phyloP scores from a whole-genome alignment of 768 basidiomycete species.

The Mycena vitilis region DNA sequence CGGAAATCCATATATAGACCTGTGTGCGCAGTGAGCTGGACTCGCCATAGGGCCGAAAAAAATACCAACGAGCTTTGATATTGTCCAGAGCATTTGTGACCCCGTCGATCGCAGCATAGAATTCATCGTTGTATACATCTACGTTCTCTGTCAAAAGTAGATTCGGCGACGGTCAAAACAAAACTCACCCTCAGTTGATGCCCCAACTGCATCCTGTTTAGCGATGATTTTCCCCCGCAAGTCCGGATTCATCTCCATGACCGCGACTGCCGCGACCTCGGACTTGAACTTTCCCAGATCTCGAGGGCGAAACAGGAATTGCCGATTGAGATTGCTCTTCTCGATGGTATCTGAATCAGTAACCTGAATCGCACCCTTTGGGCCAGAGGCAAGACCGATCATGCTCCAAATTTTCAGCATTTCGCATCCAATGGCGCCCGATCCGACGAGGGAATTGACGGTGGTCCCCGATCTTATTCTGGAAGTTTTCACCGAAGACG shows the following conservation, averaged over 20 bases:
- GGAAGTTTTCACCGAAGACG: constrained; percentile 94
- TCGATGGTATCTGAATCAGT: constrained; percentile 99
- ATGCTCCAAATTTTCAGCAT: constrained; percentile 99
- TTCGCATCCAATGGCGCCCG: constrained; percentile 99
- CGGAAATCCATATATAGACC: constrained; percentile 98
- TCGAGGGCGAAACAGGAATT: constrained; percentile 97
- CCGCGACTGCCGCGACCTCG: constrained; percentile 93
- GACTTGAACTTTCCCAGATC: constrained; percentile 98
- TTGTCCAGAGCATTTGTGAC: constrained; percentile 99
- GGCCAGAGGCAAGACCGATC: constrained; percentile 92
- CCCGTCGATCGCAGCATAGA: constrained; percentile 89
- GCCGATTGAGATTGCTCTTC: constrained; percentile 97
- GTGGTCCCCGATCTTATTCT: constrained; percentile 88
- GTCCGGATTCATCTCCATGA: constrained; percentile 97
- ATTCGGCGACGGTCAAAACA: constrained; percentile 58
- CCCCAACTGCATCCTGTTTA: constrained; percentile 93
- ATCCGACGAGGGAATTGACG: constrained; percentile 96
- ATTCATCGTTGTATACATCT: constrained; percentile 90
- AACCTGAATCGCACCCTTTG: constrained; percentile 85
- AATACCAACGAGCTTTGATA: constrained; percentile 85
- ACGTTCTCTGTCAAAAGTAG: constrained; percentile 29
- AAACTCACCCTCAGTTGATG: constrained; percentile 87
- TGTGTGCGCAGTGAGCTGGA: constrained; percentile 43
- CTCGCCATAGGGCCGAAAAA: constrained; percentile 1
- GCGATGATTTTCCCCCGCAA: constrained; percentile 86